phyloP scores from a whole-genome alignment of 495 filamentous ascomycete genomes.

The Diplogelasinospora grovesii region DNA sequence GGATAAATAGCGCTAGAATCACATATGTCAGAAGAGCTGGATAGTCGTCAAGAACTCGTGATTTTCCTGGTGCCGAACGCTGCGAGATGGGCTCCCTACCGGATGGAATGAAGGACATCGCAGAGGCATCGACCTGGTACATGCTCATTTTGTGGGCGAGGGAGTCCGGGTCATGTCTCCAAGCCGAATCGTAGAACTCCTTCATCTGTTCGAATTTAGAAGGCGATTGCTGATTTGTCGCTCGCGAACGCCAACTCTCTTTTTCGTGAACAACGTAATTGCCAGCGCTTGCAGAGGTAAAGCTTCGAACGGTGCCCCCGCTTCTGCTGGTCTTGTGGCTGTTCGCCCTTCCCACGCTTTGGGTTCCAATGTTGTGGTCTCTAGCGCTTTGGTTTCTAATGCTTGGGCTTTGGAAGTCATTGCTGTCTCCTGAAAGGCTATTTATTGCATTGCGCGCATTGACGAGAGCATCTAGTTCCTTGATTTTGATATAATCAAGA shows the following conservation, averaged over 20 bases:
- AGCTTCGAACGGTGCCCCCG: no score
- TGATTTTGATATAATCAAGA: conserved; percentile 9
- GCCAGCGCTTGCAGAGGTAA: no score
- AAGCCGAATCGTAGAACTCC: background rate
- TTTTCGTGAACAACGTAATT: no score
- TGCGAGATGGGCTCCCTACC: background rate
- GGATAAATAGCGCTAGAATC: conserved; percentile 1
- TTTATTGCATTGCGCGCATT: conserved; percentile 1
- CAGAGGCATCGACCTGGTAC: background rate
- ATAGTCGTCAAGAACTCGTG: conserved; percentile 7
- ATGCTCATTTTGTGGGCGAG: background rate
- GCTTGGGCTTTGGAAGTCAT: no score
- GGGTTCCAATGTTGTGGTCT: no score
- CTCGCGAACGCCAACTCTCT: no score
- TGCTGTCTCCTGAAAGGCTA: no score
- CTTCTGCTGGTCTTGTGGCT: no score
- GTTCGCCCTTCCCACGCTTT: no score
- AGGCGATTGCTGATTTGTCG: no score
- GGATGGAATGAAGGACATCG: background rate
- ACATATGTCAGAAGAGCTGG: conserved; percentile 10
- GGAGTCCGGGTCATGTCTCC: background rate
- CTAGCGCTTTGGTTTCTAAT: no score
- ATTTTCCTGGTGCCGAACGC: background rate
- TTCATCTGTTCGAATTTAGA: background rate
- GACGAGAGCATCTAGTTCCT: conserved; percentile 9